Evolutionary conservation across 2,329 filamentous ascomycete genomes (phyloP), one percentile per base, ranked within the genome.

Genomic region (Paraphoma chrysanthemicola): DNA sequence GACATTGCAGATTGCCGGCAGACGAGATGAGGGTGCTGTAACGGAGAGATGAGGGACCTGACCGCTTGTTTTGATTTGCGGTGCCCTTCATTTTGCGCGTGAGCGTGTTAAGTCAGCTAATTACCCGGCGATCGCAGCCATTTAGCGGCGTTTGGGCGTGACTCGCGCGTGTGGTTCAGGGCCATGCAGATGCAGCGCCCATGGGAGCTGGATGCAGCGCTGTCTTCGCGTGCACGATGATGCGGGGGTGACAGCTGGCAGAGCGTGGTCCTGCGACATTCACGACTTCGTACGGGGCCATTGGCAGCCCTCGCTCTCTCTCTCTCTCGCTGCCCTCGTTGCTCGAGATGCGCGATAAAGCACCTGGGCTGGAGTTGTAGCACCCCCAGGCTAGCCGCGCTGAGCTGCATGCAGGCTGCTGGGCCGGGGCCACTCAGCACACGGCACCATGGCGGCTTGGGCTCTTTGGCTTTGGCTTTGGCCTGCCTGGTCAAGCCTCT

Each of bases 61-160:
- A 38, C 39, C 42, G 41, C 42, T 38, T 52, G 41, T 38, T 48
- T 29, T 36, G 17, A 44, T 44, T 42, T 36, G 18, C 16, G 42
- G 16, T 23, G 44, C 8, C 14, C 3, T 31, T 18, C 14, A n/a
- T 14, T 47, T 29, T 10, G 11, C 7, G 23, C 23, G 23, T 23
- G 23, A 8, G 30, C 16, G 12, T 16, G 45, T 28, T 44, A 42
- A 36, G 45, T 33, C 5, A 30, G 56, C 48, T 60, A 57, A 63
- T 63, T 60, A 51, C 29, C 54, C 62, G 62, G 43, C 56, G 62
- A 63, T 63, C 56, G 48, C 53, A 41, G 31, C 50, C 38, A 33
- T 36, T 45, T 58, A 57, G 60, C 56, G 56, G 50, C 52, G 39
- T 54, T 48, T 31, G 36, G 33, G 31, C 36, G 16, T 46, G 42